Evolutionary conservation across 106 monocot species (phyloP).

Genomic region (Alisma plantagoaquatica): DNA sequence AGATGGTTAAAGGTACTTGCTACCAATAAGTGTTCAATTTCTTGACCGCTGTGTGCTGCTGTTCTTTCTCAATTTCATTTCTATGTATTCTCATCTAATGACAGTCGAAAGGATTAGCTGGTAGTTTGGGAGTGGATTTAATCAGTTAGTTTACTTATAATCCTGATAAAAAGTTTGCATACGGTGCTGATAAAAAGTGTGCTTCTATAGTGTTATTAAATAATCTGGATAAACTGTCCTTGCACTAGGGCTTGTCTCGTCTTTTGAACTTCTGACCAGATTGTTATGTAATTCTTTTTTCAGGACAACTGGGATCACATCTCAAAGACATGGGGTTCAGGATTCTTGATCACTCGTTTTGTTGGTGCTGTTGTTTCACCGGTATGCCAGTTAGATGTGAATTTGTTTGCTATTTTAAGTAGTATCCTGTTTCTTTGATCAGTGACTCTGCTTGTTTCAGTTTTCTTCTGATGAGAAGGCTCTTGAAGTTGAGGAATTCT

Average conservation of each 20-base stretch:
- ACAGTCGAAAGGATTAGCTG: not conserved
- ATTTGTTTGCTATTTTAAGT: not conserved
- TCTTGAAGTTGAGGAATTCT: constrained; percentile 67
- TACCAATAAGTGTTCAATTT: not conserved
- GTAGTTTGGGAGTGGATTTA: not conserved
- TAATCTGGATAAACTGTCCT: too few species aligned
- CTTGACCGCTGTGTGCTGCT: not conserved
- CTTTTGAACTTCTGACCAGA: too few species aligned
- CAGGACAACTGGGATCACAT: constrained; percentile 97
- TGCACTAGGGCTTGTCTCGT: too few species aligned
- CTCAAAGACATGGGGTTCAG: constrained; percentile 57
- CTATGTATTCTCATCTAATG: not conserved
- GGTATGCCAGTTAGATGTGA: constrained; percentile 27
- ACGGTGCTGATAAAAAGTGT: too few species aligned
- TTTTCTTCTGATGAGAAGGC: constrained; percentile 65
- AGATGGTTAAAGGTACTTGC: constrained; percentile 72
- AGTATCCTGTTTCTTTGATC: not conserved
- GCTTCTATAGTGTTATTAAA: too few species aligned
- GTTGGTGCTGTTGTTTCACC: constrained; percentile 38
- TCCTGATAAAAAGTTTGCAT: too few species aligned
- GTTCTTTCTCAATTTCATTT: not conserved
- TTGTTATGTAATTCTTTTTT: constrained; percentile 4
- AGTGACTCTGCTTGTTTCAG: constrained; percentile 19
- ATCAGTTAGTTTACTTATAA: not conserved
- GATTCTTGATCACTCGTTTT: constrained; percentile 37